phyloP scores from a whole-genome alignment of 306 rosid species.

The Clitoria ternatea region DNA sequence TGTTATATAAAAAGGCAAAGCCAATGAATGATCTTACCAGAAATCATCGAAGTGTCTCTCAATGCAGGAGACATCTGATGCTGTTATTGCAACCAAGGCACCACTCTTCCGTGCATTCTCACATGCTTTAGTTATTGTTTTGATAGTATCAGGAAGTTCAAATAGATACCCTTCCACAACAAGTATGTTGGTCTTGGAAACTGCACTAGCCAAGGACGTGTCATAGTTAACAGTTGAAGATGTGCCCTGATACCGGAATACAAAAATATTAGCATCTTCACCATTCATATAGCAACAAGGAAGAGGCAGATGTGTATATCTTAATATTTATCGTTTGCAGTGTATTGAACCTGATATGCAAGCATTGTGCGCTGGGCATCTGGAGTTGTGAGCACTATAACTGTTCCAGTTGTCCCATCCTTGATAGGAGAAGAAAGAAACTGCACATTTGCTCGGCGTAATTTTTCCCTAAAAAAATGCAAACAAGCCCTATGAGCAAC shows the following conservation, averaged over 20 bases:
- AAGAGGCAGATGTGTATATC: background rate
- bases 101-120: constrained; percentile 71
- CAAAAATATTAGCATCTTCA: constrained; percentile 30
- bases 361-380: constrained; percentile 99
- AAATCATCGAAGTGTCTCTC: constrained; percentile 83
- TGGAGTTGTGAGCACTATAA: constrained; percentile 93
- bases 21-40: constrained; percentile 46
- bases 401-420: constrained; percentile 95
- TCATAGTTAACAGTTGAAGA: constrained; percentile 75
- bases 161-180: constrained; percentile 92
- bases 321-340: background rate
- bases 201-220: constrained; percentile 55
- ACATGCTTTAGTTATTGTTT: constrained; percentile 64
- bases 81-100: constrained; percentile 86
- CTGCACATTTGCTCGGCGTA: constrained; percentile 81
- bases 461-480: constrained; percentile 50
- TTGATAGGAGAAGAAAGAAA: constrained; percentile 72
- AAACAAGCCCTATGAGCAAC: background rate
- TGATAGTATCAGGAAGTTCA: constrained; percentile 85
- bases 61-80: constrained; percentile 90
- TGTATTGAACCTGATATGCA: constrained; percentile 74
- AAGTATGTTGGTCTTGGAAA: constrained; percentile 72
- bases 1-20: background rate
- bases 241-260: constrained; percentile 62
- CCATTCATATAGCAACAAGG: background rate